Percentiles rank a stretch among this genome's conserved stretches.
phyloP scores from a whole-genome alignment of 1,284 basidiomycete species.

The Filobasidium uniguttulatum region DNA sequence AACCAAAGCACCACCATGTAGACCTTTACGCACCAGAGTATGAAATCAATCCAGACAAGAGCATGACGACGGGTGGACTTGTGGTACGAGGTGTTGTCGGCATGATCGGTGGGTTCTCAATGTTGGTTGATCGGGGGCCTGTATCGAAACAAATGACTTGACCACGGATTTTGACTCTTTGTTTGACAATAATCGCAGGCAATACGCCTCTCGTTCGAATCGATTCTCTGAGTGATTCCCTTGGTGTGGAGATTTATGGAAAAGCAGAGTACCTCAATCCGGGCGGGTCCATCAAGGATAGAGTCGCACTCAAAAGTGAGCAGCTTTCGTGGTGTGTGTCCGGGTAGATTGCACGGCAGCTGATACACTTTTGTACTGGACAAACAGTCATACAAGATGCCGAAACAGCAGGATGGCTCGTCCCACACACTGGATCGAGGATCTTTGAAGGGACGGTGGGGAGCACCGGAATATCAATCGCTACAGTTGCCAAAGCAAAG shows the following conservation, averaged over 20 bases:
- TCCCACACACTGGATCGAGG: constrained; percentile 76
- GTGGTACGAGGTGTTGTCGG: constrained; percentile 61
- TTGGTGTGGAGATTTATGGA: constrained; percentile 78
- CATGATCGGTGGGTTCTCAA: constrained; percentile 52
- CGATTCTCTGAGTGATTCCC: constrained; percentile 71
- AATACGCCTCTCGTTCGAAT: constrained; percentile 90
- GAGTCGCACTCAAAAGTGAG: constrained; percentile 79
- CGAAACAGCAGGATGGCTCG: constrained; percentile 65
- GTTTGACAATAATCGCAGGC: too few relatives aligned
- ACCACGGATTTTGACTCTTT: neutral
- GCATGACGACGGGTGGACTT: too few relatives aligned
- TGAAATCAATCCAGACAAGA: too few relatives aligned
- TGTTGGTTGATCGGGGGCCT: neutral
- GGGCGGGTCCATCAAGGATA: constrained; percentile 93
- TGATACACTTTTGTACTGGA: neutral
- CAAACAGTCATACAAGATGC: constrained; percentile 77
- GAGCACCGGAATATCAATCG: constrained; percentile 91
- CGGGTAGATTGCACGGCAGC: neutral
- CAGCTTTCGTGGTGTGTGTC: constrained; percentile 8
- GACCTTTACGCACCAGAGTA: too few relatives aligned
- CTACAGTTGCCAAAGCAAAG: constrained; percentile 81
- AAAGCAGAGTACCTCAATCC: constrained; percentile 71
- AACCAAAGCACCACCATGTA: too few relatives aligned
- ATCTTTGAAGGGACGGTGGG: constrained; percentile 98
- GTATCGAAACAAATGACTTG: neutral